These are phyloP conservation scores for Colletotrichum coccodes DNA, from an alignment of 2,329 filamentous ascomycete genomes.

Conservation along the genomic window DNA sequence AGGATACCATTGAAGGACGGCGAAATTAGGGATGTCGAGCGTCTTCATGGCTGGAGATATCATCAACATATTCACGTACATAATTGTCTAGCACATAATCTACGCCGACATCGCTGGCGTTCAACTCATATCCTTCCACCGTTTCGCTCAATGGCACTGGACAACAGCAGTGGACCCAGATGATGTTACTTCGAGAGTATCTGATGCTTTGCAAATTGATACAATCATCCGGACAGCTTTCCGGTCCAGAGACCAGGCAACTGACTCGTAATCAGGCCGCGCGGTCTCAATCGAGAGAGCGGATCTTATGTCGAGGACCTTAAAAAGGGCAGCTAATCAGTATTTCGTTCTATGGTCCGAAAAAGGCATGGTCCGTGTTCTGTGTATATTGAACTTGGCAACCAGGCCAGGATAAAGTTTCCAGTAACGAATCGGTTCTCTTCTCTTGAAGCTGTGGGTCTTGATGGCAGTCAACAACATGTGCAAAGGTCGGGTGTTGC, in stretches of 20 bases:
- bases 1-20: conserved; percentile 1
- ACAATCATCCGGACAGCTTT: background rate
- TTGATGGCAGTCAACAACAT: background rate
- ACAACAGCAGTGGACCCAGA: background rate
- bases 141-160: background rate
- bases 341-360: background rate
- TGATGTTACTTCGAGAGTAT: background rate
- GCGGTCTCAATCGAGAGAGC: background rate
- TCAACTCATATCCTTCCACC: background rate
- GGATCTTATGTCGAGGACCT: background rate
- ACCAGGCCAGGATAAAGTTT: background rate
- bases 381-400: conserved; percentile 10
- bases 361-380: conserved; percentile 9
- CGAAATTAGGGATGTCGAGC: background rate
- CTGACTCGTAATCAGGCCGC: background rate
- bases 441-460: conserved; percentile 9
- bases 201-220: background rate
- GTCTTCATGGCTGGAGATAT: background rate
- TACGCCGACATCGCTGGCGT: background rate
- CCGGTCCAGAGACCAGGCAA: background rate
- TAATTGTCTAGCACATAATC: conserved; percentile 18
- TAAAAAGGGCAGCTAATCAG: background rate
- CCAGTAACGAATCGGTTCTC: background rate
- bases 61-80: conserved; percentile 2
- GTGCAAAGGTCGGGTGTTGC: background rate